Evolutionary conservation across 1,284 basidiomycete species (phyloP), one percentile per base, ranked within the genome.

Genomic region (Irpex sp.): DNA sequence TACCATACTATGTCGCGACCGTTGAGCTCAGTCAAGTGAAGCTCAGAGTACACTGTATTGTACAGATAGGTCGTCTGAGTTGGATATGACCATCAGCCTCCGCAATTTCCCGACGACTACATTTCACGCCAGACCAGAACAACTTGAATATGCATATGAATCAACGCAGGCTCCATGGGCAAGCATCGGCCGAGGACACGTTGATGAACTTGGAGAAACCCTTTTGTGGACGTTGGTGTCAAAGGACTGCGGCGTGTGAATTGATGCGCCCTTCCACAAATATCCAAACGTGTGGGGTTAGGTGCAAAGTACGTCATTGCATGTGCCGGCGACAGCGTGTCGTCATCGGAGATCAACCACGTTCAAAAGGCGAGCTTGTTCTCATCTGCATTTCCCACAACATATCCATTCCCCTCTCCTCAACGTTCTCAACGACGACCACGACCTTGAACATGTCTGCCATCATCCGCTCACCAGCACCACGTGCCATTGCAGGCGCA

Each of bases 381-480:
- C 54, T 15, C 34, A 4, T 8, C 11, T 13, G 26, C 49, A 34
- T 37, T 56, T 56, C 31, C 19, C 54, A 34, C 54, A 56, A 13
- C 21, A 36, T 15, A 26, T 36, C 21, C 9, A 13, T 36, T 21
- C 54, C 54, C 19, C 7, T 36, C 54, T 56, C 19, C 54, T 21
- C 13, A 9, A 31, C 54, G 9, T 37, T 36, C 31, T 36, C 7
- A 56, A 11, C 17, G n/a, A 34, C 54, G 19, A 21, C 13, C 21
- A 34, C 34, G 9, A 34, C 19, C 19, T 9, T 8, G 15, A 56
- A 26, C 2, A 56, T 56, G 54, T 56, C 54, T 40, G 44, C 65
- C 21, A 59, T 69, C 48, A 62, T 71, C 48, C 69, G 68, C 62
- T 64, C 68, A 56, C 69, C 69, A 19, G 52, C 71, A 21, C 58